A percentile compares a stretch with the other conserved stretches of the same genome.
phyloP scores from a whole-genome alignment of 2,329 filamentous ascomycete species.

The Ophiostoma fasciatum region DNA sequence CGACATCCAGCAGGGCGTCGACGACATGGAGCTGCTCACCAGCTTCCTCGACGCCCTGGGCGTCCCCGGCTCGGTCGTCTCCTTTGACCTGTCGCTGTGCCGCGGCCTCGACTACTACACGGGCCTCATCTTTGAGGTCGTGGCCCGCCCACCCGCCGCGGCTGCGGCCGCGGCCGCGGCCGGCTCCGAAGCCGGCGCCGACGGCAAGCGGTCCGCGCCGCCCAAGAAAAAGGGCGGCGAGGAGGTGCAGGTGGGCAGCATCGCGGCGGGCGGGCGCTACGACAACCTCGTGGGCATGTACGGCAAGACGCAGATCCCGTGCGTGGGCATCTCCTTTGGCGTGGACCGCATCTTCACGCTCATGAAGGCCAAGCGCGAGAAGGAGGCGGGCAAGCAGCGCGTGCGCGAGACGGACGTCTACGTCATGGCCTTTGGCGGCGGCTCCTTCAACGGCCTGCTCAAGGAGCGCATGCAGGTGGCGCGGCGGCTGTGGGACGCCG shows the following conservation, averaged over 20 bases:
- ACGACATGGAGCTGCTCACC: conserved; percentile 69
- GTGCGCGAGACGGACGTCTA: conserved; percentile 75
- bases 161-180: conserved; percentile 22
- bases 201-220: conserved; percentile 13
- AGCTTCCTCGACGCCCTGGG: conserved; percentile 68
- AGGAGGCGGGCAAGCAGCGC: conserved; percentile 30
- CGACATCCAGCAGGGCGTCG: conserved; percentile 63
- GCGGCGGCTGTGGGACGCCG: conserved; percentile 66
- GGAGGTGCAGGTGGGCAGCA: conserved; percentile 58
- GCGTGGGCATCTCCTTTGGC: conserved; percentile 82
- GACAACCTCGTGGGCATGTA: conserved; percentile 94
- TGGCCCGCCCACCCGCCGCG: conserved; percentile 16
- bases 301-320: conserved; percentile 74
- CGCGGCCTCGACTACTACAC: conserved; percentile 50
- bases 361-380: conserved; percentile 57
- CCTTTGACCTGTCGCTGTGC: conserved; percentile 80
- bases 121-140: conserved; percentile 77
- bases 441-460: conserved; percentile 54
- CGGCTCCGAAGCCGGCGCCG: not conserved
- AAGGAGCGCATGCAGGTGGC: conserved; percentile 74
- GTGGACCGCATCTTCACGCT: conserved; percentile 94
- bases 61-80: conserved; percentile 52
- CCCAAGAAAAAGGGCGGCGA: conserved; percentile 7
- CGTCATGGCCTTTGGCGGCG: conserved; percentile 87
- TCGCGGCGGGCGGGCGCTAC: conserved; percentile 82